Evolutionary conservation across 2,329 filamentous ascomycete genomes (phyloP), one percentile per base, ranked within the genome.

Genomic region (Trichoderma polysporum): DNA sequence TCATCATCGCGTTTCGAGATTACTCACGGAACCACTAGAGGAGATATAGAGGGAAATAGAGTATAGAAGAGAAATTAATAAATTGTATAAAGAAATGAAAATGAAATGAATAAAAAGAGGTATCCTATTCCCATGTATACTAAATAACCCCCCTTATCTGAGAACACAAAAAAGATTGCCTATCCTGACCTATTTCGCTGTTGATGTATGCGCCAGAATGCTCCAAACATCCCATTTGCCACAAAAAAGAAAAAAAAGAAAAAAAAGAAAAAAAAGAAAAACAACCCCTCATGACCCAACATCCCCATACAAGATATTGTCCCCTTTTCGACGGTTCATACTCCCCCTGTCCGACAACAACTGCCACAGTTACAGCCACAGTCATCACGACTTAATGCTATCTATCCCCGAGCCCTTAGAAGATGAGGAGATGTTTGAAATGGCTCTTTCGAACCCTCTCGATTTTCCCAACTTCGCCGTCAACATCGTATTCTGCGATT

Each of bases 401-500:
- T 35, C 39, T 22, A 60, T 35, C 17, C 39, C 66, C 4, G 63
- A 66, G 8, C 57, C 59, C 58, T 49, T 68, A 7, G 74, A 76
- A 33, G 71, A 60, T 9, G 70, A 82, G 83, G 71, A 86, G 84
- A 71, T 70, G 5, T 73, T 69, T 37, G 71, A 86, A 84, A 71
- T 70, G 5, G 73, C 70, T 37, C 72, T 70, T 54, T 74, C 73
- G 65, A 86, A 84, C 62, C 73, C 66, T n/a, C 75, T 74, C 70
- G 75, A 58, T 61, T 75, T 82, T n/a, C 86, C 86, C 56, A 88
- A 70, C 69, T 78, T 80, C 8, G 84, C 85, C 1, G 84, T 85
- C 2, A 89, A 78, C 78, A 80, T 79, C 3, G 86, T 89, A 71
- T 89, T 89, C 76, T 89, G 83, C 1, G 79, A 77, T 78, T 89